Evolutionary conservation across 768 basidiomycete genomes (phyloP).

Genomic region (Lentinula detonsa): DNA sequence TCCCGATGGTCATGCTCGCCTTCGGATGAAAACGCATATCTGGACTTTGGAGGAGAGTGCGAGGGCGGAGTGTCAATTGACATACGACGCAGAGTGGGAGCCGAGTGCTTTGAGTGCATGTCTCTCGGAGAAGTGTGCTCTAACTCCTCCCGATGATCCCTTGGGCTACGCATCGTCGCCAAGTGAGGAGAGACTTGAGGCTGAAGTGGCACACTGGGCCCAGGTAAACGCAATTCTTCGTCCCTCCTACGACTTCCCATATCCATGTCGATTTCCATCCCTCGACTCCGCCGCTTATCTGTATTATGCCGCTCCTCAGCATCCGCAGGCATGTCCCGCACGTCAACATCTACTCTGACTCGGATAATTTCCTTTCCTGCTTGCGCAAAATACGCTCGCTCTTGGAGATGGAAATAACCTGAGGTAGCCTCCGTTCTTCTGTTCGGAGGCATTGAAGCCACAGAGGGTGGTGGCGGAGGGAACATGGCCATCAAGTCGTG

Average conservation of each 20-base stretch:
- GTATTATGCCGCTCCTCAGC: neutral
- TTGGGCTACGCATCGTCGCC: neutral
- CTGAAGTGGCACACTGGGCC: neutral
- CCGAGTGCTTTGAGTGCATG: neutral
- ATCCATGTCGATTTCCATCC: constrained; percentile 15
- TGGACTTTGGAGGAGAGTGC: neutral
- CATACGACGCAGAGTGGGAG: neutral
- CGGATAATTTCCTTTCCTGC: constrained; percentile 75
- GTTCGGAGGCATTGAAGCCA: constrained; percentile 40
- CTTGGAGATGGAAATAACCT: constrained; percentile 68
- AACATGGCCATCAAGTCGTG: constrained; percentile 86
- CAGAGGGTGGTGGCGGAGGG: constrained; percentile 61
- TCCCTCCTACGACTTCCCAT: constrained; percentile 11
- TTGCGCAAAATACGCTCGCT: constrained; percentile 76
- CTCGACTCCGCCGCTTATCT: constrained; percentile 13
- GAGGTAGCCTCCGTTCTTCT: constrained; percentile 50
- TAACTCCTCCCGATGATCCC: neutral
- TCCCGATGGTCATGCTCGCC: neutral
- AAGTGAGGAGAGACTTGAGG: neutral
- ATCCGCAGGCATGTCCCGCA: constrained; percentile 18
- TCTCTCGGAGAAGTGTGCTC: neutral
- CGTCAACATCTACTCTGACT: constrained; percentile 65
- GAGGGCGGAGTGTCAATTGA: neutral
- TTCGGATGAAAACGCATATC: neutral
- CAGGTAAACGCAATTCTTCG: constrained; percentile 17